Evolutionary conservation across 805 yeast genomes (phyloP), one percentile per base, ranked within the genome.

Genomic region (Lipomyces yamanashiensis): DNA sequence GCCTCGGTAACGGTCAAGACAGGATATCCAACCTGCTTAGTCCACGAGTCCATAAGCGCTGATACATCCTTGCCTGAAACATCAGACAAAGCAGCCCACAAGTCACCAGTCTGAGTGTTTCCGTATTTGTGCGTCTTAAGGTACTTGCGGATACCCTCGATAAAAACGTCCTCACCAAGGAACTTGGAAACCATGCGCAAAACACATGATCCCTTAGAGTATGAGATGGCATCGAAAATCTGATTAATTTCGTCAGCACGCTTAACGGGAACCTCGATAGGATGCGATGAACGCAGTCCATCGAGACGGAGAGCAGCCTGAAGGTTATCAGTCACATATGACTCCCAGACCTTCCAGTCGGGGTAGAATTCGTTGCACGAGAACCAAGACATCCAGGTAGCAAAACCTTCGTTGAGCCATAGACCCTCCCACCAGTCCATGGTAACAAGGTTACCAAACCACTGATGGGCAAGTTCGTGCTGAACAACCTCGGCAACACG

Each of bases 401-500:
- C 96, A 71, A 89, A 90, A 52, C 95, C 93, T 79, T 89, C 96
- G 74, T 89, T 89, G 71, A 89, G 82, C 93, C 95, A 89, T 72
- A 89, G 82, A 69, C 90, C 93, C 76, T 88, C 90, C 96, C 96
- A 89, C 87, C 90, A 89, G 73, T 89, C 92, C 96, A 89, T 89
- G 59, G 96, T 89, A 64, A 89, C 96, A 77, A 89, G 81, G 76
- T 89, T 87, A 74, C 96, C 96, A 72, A 89, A 89, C 96, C 96
- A 89, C 79, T 89, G 96, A 76, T 89, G 96, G 55, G 96, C 95
- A 78, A 89, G 82, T 78, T 89, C 96, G 78, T 89, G 96, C 79
- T 87, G 90, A 51, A 90, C 88, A 40, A 90, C 96, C 72, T 89
- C 71, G 49, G 70, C 70, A 37, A 90, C 95, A 66, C 87, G 87